A percentile compares a stretch with the other conserved stretches of the same genome.
These are phyloP conservation scores for Paraphaeosphaeria minitans DNA, from an alignment of 2,329 filamentous ascomycete species.

Conservation along the genomic window DNA sequence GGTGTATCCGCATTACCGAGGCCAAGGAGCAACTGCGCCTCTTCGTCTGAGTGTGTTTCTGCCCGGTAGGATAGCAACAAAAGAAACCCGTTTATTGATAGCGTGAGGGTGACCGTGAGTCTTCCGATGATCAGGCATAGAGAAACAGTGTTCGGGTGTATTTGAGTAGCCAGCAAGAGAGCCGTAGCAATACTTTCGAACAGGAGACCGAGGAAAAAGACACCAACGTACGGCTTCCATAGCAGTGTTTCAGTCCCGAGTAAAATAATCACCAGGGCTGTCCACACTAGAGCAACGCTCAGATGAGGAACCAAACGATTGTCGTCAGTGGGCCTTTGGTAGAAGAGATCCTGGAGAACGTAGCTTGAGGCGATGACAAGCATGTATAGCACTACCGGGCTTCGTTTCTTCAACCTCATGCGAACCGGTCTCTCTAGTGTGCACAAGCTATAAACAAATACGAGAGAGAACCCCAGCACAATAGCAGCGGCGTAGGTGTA, in stretches of 20 bases:
- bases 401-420: slow-evolving; percentile 6
- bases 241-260: slow-evolving; percentile 12
- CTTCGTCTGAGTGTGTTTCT: slow-evolving; percentile 53
- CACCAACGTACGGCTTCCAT: too few relatives aligned
- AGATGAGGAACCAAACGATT: slow-evolving; percentile 20
- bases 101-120: slow-evolving; percentile 10
- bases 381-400: slow-evolving; percentile 6
- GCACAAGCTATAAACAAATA: slow-evolving; percentile 12
- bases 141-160: slow-evolving; percentile 12
- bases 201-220: slow-evolving; percentile 19
- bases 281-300: slow-evolving; percentile 23
- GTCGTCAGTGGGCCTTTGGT: slow-evolving; percentile 15
- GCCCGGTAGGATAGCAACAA: slow-evolving; percentile 13
- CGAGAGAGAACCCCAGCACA: slow-evolving; percentile 14
- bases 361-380: slow-evolving; percentile 11
- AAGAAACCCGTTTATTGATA: slow-evolving; percentile 14
- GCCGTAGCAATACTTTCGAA: slow-evolving; percentile 17
- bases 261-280: slow-evolving; percentile 16
- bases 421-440: slow-evolving; percentile 17
- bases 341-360: slow-evolving; percentile 18
- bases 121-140: slow-evolving; percentile 13
- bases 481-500: slow-evolving; percentile 19
- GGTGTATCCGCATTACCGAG: slow-evolving; percentile 49
- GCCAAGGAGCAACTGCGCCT: slow-evolving; percentile 61
- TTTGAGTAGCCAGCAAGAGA: neutral